Base-by-base conservation (phyloP, 805 yeast species). In the Saccharomycopsis microspora region DNA sequence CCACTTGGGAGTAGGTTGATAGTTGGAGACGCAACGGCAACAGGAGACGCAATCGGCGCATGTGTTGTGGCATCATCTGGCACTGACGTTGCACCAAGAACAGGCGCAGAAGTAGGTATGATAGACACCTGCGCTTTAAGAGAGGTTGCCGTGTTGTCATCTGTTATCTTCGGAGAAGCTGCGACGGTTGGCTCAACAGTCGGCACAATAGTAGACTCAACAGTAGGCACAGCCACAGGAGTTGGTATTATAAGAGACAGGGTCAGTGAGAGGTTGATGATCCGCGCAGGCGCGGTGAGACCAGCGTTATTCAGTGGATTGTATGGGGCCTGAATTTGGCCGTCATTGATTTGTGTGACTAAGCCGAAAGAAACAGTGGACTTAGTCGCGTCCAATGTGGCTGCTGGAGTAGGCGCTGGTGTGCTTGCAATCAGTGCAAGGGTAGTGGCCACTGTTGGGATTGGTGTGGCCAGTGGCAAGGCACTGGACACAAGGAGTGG, bases 281-380 rank as follows among this genome's bases (percentile, higher is more conserved):
- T 34, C 36, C 2, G n/a, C 8, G 36, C 36, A 9, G 36, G 36
- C 10, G 10, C n/a, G 36, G 36, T 9, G 36, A 34, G n/a, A 19
- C 19, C 19, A 19, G 19, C 19, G 19, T 19, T 19, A 19, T 19
- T 19, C 36, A n/a, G 8, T 34, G 36, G 8, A n/a, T n/a, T 40
- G 36, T 7, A 9, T 43, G 41, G 41, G 9, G 55, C 54, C 41
- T 51, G 54, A 9, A 51, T 51, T 48, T 51, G 54, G 6, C 54
- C 54, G 30, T 51, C 54, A 9, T 50, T 47, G 29, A 52, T 49
- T 37, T 49, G 55, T 33, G 46, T 36, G 29, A 49, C 49, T 39
- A 49, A 41, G 7, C 36, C 47, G 11, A 41, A 49, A 6, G 44
- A 9, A 28, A 19, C 33, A 7, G 40, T 31, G 30, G 41, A 39